Percentiles rank a stretch among this genome's conserved stretches.
Conservation (phyloP, 2,329 filamentous ascomycete genomes). For the Phaeomoniella chlamydospora region DNA sequence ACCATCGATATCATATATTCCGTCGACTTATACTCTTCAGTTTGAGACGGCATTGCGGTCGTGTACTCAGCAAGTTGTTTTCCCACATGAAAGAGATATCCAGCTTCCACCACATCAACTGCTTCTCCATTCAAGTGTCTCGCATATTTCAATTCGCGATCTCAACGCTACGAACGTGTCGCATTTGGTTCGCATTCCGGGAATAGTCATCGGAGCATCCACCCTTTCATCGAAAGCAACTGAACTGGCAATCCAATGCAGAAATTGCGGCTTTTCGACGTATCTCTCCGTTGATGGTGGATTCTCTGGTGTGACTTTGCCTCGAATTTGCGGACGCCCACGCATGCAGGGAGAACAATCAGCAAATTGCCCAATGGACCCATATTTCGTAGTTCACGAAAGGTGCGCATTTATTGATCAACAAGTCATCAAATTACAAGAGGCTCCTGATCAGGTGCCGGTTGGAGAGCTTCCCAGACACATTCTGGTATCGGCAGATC, state of each 20-base stretch:
- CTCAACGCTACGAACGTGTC: constrained; percentile 87
- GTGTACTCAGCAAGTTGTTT: constrained; percentile 88
- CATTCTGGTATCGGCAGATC: constrained; percentile 89
- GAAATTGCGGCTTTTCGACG: constrained; percentile 63
- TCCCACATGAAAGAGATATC: constrained; percentile 54
- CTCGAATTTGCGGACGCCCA: constrained; percentile 57
- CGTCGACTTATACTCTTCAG: constrained; percentile 28
- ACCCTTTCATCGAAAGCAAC: constrained; percentile 95
- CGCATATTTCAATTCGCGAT: constrained; percentile 84
- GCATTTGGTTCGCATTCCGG: constrained; percentile 87
- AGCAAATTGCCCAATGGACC: constrained; percentile 69
- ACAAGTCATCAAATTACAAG: constrained; percentile 94
- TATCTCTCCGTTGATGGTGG: constrained; percentile 64
- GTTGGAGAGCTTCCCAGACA: constrained; percentile 92
- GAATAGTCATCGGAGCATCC: constrained; percentile 93
- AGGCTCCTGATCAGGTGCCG: constrained; percentile 92
- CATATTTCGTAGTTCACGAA: constrained; percentile 92
- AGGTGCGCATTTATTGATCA: constrained; percentile 92
- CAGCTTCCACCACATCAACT: constrained; percentile 84
- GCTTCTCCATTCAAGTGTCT: constrained; percentile 80
- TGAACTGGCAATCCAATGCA: constrained; percentile 70
- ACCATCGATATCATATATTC: background rate
- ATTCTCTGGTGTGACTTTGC: constrained; percentile 75
- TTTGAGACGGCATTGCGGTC: constrained; percentile 83
- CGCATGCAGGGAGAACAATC: constrained; percentile 46